These are phyloP conservation scores for Striga asiatica DNA, from an alignment of 257 asterid genomes.

Conservation along the genomic window DNA sequence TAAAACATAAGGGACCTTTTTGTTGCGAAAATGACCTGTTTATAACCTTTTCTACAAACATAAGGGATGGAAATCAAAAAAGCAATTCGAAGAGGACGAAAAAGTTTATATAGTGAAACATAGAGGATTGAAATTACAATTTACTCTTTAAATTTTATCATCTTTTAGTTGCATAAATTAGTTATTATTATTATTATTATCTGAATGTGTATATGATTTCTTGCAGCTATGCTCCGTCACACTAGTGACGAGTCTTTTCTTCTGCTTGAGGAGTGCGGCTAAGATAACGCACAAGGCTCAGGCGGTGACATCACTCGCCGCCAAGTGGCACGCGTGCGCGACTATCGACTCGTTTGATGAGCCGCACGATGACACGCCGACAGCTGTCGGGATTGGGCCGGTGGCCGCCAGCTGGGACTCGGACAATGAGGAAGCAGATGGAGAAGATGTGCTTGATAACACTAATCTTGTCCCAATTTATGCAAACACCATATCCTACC, in stretches of 20 bases:
- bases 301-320: slow-evolving; percentile 60
- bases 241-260: slow-evolving; percentile 67
- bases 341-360: slow-evolving; percentile 54
- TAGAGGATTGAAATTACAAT: too few relatives aligned
- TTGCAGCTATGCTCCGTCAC: slow-evolving; percentile 78
- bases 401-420: slow-evolving; percentile 30
- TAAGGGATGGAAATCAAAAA: too few relatives aligned
- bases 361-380: slow-evolving; percentile 29
- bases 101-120: too few relatives aligned
- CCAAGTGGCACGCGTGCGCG: slow-evolving; percentile 91
- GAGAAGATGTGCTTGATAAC: slow-evolving; percentile 67
- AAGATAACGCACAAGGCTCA: slow-evolving; percentile 88
- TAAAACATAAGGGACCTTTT: too few relatives aligned
- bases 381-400: slow-evolving; percentile 14
- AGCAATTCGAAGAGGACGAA: too few relatives aligned
- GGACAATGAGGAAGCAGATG: slow-evolving; percentile 80
- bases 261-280: slow-evolving; percentile 85
- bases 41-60: too few relatives aligned
- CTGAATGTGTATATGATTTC: too few relatives aligned
- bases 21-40: too few relatives aligned
- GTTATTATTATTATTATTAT: too few relatives aligned
- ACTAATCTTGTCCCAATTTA: slow-evolving; percentile 46
- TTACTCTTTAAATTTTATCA: too few relatives aligned
- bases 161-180: too few relatives aligned
- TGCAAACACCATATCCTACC: slow-evolving; percentile 53